Conservation (phyloP, 306 rosid species). For the Sechiopsis laciniata region DNA sequence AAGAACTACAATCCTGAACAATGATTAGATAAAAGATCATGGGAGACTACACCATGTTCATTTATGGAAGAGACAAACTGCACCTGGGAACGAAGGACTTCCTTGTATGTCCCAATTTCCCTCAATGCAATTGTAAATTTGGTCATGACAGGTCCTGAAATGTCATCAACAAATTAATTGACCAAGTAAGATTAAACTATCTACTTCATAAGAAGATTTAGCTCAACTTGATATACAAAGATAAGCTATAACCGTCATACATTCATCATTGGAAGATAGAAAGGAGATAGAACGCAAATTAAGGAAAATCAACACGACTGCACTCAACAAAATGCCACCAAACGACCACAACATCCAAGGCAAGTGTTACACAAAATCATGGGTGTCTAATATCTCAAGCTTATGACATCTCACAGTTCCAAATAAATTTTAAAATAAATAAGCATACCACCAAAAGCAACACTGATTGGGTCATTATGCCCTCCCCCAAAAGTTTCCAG, state of each 20-base stretch:
- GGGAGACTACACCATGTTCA: background rate
- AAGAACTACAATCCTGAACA: background rate
- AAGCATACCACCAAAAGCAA: slow-evolving; percentile 91
- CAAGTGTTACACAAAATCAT: slow-evolving; percentile 9
- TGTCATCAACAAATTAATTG: background rate
- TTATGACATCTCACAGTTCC: background rate
- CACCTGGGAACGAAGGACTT: slow-evolving; percentile 99
- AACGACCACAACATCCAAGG: slow-evolving; percentile 16
- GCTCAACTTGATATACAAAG: slow-evolving; percentile 14
- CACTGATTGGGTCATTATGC: slow-evolving; percentile 96
- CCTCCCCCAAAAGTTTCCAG: slow-evolving; percentile 96
- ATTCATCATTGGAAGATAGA: background rate
- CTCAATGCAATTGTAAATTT: slow-evolving; percentile 94
- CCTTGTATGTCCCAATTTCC: slow-evolving; percentile 99
- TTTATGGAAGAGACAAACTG: background rate
- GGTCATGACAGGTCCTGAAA: slow-evolving; percentile 95
- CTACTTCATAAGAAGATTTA: background rate
- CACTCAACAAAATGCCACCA: slow-evolving; percentile 12
- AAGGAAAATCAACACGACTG: background rate
- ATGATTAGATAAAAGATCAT: background rate
- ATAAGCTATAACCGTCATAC: background rate
- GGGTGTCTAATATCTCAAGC: slow-evolving; percentile 11
- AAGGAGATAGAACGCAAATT: background rate
- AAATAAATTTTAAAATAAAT: slow-evolving; percentile 4
- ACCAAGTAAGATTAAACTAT: background rate